phyloP scores from a whole-genome alignment of 2,329 filamentous ascomycete genomes.

The Magnaporthales sp. region DNA sequence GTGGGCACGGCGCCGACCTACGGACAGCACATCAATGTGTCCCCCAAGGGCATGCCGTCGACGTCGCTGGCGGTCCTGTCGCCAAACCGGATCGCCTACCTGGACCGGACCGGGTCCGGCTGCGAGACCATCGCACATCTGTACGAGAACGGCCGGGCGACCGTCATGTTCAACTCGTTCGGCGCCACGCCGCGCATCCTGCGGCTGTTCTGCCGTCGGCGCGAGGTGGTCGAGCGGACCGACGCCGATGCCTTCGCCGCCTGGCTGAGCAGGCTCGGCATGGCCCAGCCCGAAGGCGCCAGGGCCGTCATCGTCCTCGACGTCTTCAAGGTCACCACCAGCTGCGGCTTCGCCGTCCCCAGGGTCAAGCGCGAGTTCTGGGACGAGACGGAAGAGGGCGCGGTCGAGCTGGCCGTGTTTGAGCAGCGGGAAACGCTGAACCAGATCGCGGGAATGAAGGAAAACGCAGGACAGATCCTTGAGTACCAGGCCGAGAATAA shows the following conservation, averaged over 20 bases:
- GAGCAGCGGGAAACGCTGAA: constrained; percentile 48
- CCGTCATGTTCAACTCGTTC: constrained; percentile 37
- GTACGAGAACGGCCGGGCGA: constrained; percentile 7
- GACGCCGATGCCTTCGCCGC: constrained; percentile 33
- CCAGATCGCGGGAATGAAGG: constrained; percentile 37
- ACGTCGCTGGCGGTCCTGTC: constrained; percentile 53
- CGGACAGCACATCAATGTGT: constrained; percentile 66
- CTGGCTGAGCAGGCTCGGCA: constrained; percentile 34
- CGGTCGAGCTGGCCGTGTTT: constrained; percentile 32
- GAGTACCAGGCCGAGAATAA: constrained; percentile 9
- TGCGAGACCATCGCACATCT: constrained; percentile 69
- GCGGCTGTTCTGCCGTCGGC: constrained; percentile 52
- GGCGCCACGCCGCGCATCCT: constrained; percentile 50
- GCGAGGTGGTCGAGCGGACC: constrained; percentile 49
- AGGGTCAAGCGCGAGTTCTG: constrained; percentile 32
- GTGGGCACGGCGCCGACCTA: constrained; percentile 61
- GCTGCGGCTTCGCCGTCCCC: constrained; percentile 58
- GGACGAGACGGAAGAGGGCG: constrained; percentile 8
- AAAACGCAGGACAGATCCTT: constrained; percentile 36
- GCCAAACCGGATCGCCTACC: constrained; percentile 54
- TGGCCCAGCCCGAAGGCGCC: constrained; percentile 31
- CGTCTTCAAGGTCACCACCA: constrained; percentile 58
- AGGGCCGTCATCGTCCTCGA: constrained; percentile 53
- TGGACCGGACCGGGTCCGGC: constrained; percentile 68
- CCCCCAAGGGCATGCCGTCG: constrained; percentile 60